Evolutionary conservation across 257 asterid genomes (phyloP), one percentile per base, ranked within the genome.

Genomic region (Coffea eugenioides): DNA sequence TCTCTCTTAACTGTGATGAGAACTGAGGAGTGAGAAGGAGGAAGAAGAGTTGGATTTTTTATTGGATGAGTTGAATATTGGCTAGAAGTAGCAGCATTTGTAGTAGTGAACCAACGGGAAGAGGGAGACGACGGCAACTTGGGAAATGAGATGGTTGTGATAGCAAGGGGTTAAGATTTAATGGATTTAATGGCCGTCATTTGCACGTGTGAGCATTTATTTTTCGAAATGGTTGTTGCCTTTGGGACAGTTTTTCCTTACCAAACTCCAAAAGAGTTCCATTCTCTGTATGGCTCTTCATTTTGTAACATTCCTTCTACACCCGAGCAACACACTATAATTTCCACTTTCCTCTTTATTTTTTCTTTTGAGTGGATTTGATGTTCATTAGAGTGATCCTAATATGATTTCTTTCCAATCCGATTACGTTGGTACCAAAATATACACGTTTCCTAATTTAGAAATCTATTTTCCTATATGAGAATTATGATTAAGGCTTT

Each of bases 161-260:
- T 4, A 8, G 25, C 11, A 0, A 21, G 8, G 27, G 9, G 3
- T 2, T 0, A 7, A 16, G 66, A 31, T 13, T 39, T 31, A 61
- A 77, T 61, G 45, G n/a, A 51, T 14, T 69, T 80, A 80, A 80
- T 82, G 80, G 81, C 23, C 77, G 82, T 83, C 80, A 71, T 67
- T 57, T n/a, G 68, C 81, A 76, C 79, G 82, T 83, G 84, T 75
- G 49, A 51, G 54, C 14, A 31, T 31, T 31, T 31, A 31, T 31
- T 0, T 31, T 31, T 0, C 0, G 5, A 45, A 71, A 76, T 73
- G 36, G 64, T 52, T 41, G 48, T 79, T 20, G 13, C 9, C 16
- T 7, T 45, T 71, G 16, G 34, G 13, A 20, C 54, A 16, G 9
- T 41, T 39, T 16, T n/a, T 67, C 13, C 2, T 12, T 0, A n/a